Evolutionary conservation across 768 basidiomycete species (phyloP), one percentile per base, ranked within the genome.

Genomic region (Daedaleopsis nitida): DNA sequence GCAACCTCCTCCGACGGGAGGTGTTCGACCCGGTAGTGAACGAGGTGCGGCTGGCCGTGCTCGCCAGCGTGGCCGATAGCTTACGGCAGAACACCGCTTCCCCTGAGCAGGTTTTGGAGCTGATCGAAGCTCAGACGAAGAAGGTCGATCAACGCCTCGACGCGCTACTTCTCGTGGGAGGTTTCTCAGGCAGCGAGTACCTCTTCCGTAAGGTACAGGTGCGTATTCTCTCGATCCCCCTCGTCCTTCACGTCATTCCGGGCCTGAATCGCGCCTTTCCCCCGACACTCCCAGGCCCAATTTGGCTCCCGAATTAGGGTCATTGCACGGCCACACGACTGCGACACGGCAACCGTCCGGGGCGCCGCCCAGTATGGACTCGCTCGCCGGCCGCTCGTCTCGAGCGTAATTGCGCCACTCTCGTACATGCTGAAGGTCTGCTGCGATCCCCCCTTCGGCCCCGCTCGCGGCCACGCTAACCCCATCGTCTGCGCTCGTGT

Each of bases 341-440:
- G 90, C 32, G 94, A 95, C 70, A 94, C 93, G 14, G 94, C 94
- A 2, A 95, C 93, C 1, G 76, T 89, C 58, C 88, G 92, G 56
- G 93, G 93, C 48, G 93, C 90, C n/a, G 93, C 93, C 37, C 84
- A 87, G 70, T 94, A 94, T 72, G 93, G 93, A 23, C 80, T 94
- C 24, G 88, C 91, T 19, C 83, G 86, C 53, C 80, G 86, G 65
- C 79, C 85, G 32, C 81, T 93, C 14, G 92, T 95, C 11, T 92
- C 92, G 19, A 90, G 86, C 48, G 83, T 94, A 54, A 90, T 95
- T 56, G 86, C 86, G 14, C 92, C 93, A 14, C 82, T 87, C 55
- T 87, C 91, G 24, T 96, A 95, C 71, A 83, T 94, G 63, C 92
- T 94, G 88, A 91, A 91, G 80, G 90, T 87, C 66, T 59, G 62